A percentile compares a stretch with the other conserved stretches of the same genome.
Conservation (phyloP, 257 asterid genomes). For the Solanum appendiculatum region DNA sequence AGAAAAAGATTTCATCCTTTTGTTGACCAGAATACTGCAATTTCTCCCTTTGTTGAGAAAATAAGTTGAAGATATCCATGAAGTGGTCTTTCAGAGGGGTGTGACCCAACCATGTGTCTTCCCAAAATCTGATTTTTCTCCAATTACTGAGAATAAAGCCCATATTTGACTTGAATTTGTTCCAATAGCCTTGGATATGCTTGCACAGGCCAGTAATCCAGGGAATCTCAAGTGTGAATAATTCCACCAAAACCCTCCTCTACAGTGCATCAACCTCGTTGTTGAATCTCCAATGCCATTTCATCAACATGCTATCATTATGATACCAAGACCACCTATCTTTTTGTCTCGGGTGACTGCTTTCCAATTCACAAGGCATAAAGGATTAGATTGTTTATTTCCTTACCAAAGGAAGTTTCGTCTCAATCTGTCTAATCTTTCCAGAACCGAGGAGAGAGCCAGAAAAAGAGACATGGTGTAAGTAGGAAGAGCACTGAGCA, state of each 20-base stretch:
- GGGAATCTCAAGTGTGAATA: background rate
- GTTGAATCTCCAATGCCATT: background rate
- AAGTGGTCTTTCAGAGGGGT: background rate
- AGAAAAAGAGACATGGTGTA: background rate
- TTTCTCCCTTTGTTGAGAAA: background rate
- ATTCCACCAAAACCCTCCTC: background rate
- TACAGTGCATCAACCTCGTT: background rate
- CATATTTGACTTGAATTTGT: background rate
- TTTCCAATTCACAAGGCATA: background rate
- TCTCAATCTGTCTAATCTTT: background rate
- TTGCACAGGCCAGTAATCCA: background rate
- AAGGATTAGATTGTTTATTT: background rate
- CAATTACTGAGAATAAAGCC: background rate
- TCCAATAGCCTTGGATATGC: background rate
- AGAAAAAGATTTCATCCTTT: background rate
- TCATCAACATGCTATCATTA: background rate
- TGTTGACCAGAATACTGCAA: background rate
- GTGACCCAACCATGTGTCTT: background rate
- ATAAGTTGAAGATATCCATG: background rate
- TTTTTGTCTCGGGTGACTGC: background rate
- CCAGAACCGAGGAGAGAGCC: background rate
- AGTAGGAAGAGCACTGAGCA: background rate
- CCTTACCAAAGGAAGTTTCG: background rate
- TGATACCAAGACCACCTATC: background rate
- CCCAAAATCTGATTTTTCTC: background rate